Evolutionary conservation across 345 rosid species (phyloP), one percentile per base, ranked within the genome.

Genomic region (Gossypium arboreum): DNA sequence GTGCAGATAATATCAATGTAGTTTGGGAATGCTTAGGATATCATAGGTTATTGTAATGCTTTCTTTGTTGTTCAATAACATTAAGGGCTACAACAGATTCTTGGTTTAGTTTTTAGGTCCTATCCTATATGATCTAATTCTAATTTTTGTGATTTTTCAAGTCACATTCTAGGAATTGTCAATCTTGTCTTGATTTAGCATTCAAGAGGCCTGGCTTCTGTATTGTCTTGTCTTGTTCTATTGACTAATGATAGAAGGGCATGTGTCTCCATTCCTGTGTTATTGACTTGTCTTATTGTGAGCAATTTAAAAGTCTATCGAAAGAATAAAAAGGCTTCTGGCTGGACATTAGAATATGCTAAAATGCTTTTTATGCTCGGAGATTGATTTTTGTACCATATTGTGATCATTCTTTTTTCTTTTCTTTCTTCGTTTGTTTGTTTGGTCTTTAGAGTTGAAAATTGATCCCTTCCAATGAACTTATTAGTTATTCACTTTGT

Each of bases 141-240:
- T n/a, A 9, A 64, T 41, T 64, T 7, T 41, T 9, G 16, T 39
- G 24, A 39, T 64, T 41, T 67, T 68, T 65, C 15, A 9, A 20
- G 56, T 68, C n/a, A 6, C 20, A n/a, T 67, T 67, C 71, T 67
- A 54, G 6, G 71, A 44, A 66, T 44, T 39, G 48, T 39, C 43
- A 34, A 9, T 66, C 71, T 20, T 66, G n/a, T 11, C 54, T 66
- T 66, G 29, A 22, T 67, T 45, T 67, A 6, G 55, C 4, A 45
- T 45, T 27, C 54, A 45, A 45, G 34, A 44, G 54, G 44, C 15
- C 48, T n/a, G 55, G 34, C 34, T 45, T 67, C 3, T 7, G 39
- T 20, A 60, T 22, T 68, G 47, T 47, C 50, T 47, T 47, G 50
- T 47, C 13, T 47, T 47, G 50, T 10, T 1, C 50, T 47, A 47